Percentiles rank a stretch among this genome's conserved stretches.
Conservation (phyloP, 2,329 filamentous ascomycete species). For the Colletotrichum incanum region DNA sequence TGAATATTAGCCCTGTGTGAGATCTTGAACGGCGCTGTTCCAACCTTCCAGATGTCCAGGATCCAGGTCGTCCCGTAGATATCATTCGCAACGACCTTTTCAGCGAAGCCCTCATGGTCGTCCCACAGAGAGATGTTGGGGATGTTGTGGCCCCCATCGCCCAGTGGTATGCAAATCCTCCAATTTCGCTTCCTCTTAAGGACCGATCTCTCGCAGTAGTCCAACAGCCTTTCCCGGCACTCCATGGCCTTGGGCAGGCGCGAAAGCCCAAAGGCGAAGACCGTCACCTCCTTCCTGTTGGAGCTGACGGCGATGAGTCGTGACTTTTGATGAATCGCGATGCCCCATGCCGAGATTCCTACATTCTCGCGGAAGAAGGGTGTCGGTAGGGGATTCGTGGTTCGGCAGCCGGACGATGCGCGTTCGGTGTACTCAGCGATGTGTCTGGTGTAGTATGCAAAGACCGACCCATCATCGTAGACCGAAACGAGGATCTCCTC, state of each 20-base stretch:
- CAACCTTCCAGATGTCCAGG: constrained; percentile 66
- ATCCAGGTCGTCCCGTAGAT: constrained; percentile 66
- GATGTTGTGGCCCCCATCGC: constrained; percentile 60
- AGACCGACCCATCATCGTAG: constrained; percentile 83
- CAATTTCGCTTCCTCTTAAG: constrained; percentile 62
- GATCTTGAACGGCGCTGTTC: constrained; percentile 37
- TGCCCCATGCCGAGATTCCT: constrained; percentile 86
- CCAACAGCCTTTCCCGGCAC: constrained; percentile 36
- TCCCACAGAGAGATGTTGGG: constrained; percentile 69
- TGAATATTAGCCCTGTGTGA: constrained; percentile 31
- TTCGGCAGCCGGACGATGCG: constrained; percentile 17
- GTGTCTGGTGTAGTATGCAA: constrained; percentile 76
- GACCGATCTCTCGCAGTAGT: constrained; percentile 54
- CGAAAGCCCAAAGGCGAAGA: constrained; percentile 66
- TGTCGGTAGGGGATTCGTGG: constrained; percentile 49
- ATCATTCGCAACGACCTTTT: constrained; percentile 67
- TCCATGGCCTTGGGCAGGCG: constrained; percentile 42
- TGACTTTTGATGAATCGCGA: constrained; percentile 86
- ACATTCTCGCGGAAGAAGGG: constrained; percentile 85
- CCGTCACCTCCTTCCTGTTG: constrained; percentile 73
- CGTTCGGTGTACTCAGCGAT: constrained; percentile 63
- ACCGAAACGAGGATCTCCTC: constrained; percentile 78
- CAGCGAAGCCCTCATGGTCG: constrained; percentile 62
- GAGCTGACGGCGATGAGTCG: constrained; percentile 89
- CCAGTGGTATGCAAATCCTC: constrained; percentile 64